Base-by-base conservation (phyloP, 805 yeast genomes). In the Saccharomyces cerevisiae region DNA sequence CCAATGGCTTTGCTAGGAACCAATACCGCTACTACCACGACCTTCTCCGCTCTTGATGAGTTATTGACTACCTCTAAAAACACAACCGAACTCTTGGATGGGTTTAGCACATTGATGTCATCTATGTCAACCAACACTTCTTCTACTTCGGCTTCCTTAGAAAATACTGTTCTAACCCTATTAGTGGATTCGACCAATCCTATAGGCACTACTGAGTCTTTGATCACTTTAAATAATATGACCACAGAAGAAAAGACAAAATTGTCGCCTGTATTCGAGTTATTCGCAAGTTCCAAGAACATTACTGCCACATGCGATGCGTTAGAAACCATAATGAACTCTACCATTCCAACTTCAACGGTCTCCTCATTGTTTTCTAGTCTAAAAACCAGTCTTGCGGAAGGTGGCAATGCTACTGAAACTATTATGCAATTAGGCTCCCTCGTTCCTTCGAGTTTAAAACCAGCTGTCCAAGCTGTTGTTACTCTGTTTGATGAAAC, bases 1-100 rank as follows among this genome's bases (percentile, higher is more conserved):
- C 71, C 72, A 26, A 51, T 68, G 48, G 67, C 67, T 31, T 54
- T 58, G 11, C 28, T 64, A 2, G 54, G 54, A n/a, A 47, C 60
- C 6, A 54, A 60, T 17, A 43, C 56, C 9, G 43, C 22, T 8
- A 47, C 66, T 24, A 52, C 57, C 3, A 43, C 55, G 13, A 60
- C 58, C 41, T 27, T 64, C 21, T 49, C 55, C 14, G 54, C 53
- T 17, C 55, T 66, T 13, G 53, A 53, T 49, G 55, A 51, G 47
- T 47, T 65, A 46, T 52, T 66, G 47, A 49, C 54, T 10, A 51
- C 52, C 43, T 57, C 65, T 9, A 55, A 56, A 8, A 63, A 63
- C 47, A 47, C 56, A 2, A 57, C 62, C 13, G 55, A 51, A 21
- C 59, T 62, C 29, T 50, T 69, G 36, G 49, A 47, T 5, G 64